Conservation (phyloP, 306 rosid species). For the Oemleria cerasiformis region DNA sequence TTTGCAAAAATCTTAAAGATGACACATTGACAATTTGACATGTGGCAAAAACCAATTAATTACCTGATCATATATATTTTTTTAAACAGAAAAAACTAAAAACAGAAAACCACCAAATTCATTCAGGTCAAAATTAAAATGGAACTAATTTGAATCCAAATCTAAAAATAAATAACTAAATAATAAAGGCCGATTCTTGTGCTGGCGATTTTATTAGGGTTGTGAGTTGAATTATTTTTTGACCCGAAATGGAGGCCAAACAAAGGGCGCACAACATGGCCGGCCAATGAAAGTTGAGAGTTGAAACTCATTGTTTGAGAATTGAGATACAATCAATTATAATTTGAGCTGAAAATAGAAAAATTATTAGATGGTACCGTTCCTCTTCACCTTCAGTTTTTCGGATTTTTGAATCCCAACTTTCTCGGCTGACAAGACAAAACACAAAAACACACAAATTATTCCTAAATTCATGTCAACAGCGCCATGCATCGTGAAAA, state of each 20-base stretch:
- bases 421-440: slow-evolving; percentile 9
- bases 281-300: slow-evolving; percentile 4
- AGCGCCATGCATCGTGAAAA: background rate
- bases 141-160: too few relatives aligned
- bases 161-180: too few relatives aligned
- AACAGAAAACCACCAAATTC: too few relatives aligned
- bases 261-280: slow-evolving; percentile 3
- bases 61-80: too few relatives aligned
- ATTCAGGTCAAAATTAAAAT: too few relatives aligned
- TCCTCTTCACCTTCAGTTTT: background rate
- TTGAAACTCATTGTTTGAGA: background rate
- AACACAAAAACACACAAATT: background rate
- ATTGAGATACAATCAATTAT: background rate
- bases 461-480: background rate
- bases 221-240: too few relatives aligned
- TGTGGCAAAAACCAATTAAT: too few relatives aligned
- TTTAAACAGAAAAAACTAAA: too few relatives aligned
- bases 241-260: background rate
- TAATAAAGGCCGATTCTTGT: too few relatives aligned
- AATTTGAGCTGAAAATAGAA: background rate
- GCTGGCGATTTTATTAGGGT: too few relatives aligned
- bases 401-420: slow-evolving; percentile 8
- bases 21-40: too few relatives aligned
- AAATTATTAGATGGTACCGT: background rate
- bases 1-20: too few relatives aligned